phyloP scores from a whole-genome alignment of 306 rosid species.

The Vachellia pachyceras region DNA sequence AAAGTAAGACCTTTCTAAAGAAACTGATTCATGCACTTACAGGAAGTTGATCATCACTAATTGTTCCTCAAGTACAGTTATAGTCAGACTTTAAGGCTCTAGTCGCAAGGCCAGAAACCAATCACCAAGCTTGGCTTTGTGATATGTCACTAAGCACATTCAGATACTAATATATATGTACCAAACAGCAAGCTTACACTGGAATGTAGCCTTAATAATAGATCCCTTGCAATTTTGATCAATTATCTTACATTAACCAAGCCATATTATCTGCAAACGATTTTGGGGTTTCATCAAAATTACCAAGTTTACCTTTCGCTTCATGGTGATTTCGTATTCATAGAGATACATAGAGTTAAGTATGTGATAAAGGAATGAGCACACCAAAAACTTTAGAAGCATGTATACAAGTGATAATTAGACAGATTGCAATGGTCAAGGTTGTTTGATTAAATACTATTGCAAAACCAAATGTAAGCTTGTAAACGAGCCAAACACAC shows the following conservation, averaged over 20 bases:
- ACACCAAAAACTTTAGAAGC: neutral
- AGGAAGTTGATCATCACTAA: neutral
- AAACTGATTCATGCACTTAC: neutral
- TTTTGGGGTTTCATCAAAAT: neutral
- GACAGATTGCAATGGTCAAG: neutral
- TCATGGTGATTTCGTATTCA: neutral
- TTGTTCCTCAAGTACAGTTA: neutral
- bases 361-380: neutral
- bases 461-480: slow-evolving; percentile 3
- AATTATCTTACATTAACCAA: neutral
- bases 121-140: neutral
- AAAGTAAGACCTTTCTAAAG: neutral
- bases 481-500: neutral
- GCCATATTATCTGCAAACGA: neutral
- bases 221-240: slow-evolving; percentile 9
- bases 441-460: neutral
- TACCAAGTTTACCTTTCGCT: neutral
- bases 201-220: neutral
- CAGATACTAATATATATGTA: neutral
- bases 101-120: neutral
- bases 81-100: neutral
- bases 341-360: neutral
- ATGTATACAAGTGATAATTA: neutral
- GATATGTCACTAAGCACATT: neutral
- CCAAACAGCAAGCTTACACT: neutral